Evolutionary conservation across 2,329 filamentous ascomycete genomes (phyloP).

Genomic region (Rutstroemia sp.): DNA sequence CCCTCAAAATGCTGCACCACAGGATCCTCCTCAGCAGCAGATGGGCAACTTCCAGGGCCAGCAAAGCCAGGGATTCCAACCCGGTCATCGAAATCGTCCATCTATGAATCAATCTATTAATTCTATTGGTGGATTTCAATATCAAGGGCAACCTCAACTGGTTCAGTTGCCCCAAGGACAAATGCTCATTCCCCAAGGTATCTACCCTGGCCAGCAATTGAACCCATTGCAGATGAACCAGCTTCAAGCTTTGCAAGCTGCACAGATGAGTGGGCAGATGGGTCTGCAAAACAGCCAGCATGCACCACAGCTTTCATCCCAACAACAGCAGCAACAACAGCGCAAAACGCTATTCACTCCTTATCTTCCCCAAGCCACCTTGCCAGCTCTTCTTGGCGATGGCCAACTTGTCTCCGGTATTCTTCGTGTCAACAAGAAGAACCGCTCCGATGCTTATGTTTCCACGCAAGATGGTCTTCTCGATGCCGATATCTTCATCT

Average conservation of each 20-base stretch:
- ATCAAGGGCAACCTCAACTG: constrained; percentile 77
- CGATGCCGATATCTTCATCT: constrained; percentile 98
- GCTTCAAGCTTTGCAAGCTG: constrained; percentile 85
- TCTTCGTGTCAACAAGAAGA: constrained; percentile 98
- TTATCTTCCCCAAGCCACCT: constrained; percentile 87
- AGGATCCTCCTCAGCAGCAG: constrained; percentile 45
- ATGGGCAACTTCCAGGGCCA: constrained; percentile 65
- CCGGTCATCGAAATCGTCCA: constrained; percentile 77
- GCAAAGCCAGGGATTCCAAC: constrained; percentile 74
- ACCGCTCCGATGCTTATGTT: constrained; percentile 96
- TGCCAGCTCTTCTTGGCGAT: constrained; percentile 83
- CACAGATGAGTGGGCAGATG: constrained; percentile 72
- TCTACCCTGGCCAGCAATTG: constrained; percentile 79
- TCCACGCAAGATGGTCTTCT: constrained; percentile 80
- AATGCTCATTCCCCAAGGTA: constrained; percentile 69
- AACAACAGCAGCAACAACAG: constrained; percentile 82
- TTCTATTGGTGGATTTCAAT: constrained; percentile 80
- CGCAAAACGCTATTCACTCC: constrained; percentile 98
- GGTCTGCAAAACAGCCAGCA: constrained; percentile 65
- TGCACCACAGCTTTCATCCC: constrained; percentile 55
- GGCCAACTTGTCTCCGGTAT: constrained; percentile 95
- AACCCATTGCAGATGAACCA: constrained; percentile 85
- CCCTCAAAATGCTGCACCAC: constrained; percentile 36
- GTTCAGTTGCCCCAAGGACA: constrained; percentile 79
- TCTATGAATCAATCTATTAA: constrained; percentile 85